Base-by-base conservation (phyloP, 2,329 filamentous ascomycete genomes). In the Trichoderma sp. region DNA sequence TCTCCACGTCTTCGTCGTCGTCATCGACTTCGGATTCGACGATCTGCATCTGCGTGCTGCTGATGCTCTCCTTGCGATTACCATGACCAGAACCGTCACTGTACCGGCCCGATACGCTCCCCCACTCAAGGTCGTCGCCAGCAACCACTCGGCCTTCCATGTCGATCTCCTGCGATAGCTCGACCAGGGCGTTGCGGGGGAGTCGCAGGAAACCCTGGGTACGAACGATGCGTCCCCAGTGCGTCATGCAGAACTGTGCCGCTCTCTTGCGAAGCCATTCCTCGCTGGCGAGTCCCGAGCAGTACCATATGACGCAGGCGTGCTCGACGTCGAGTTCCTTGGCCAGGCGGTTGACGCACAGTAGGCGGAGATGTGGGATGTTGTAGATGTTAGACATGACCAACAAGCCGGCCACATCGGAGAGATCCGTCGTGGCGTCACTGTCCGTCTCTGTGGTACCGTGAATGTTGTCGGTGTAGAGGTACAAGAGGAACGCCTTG, bases 381-480 rank as follows among this genome's bases (percentile, higher is more conserved):
- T 98, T 95, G 83, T 99, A 99, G 61, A 98, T 93, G 80, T 98
- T 98, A 57, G 94, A 94, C 93, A 99, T 97, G 74, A 99, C 95
- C 3, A 99, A 87, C 81, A 99, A 90, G 9, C 96, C 95, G 0
- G 96, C 95, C 15, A 98, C 94, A 76, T 98, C 95, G 34, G 91
- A 89, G 23, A 98, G 88, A 63, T 91, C 88, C 0, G 89, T 88
- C 83, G 96, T 93, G 43, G 95, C 92, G 72, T 90, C 90, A 61
- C 94, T 84, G 61, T 85, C 83, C 17, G 83, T 81, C 30, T 86
- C 84, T 2, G 81, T 79, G 6, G 82, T 81, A 55, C 85, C 82
- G 74, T 89, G 85, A 75, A 99, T 98, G 76, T 92, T 95, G 81
- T 99, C 96, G 0, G 96, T 98, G 82, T 99, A 99, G 1, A 99